Evolutionary conservation across 495 filamentous ascomycete genomes (phyloP).

Genomic region (Penicillium fimorum): DNA sequence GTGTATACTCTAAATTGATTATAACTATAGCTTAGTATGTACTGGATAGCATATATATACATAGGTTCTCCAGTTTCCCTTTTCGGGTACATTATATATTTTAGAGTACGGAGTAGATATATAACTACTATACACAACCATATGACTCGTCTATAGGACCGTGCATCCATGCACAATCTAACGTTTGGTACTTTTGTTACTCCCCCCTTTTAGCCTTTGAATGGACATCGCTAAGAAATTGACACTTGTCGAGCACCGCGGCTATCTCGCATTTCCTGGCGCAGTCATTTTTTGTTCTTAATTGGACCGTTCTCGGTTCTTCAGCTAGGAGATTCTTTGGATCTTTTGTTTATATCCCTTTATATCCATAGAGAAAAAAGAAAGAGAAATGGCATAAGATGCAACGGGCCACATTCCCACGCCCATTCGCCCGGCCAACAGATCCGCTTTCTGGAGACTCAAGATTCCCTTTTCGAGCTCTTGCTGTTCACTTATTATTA

Average conservation of each 20-base stretch:
- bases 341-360: not conserved
- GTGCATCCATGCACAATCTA: not conserved
- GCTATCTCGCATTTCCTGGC: slow-evolving; percentile 3
- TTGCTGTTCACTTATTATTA: slow-evolving; percentile 17
- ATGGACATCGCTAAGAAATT: not conserved
- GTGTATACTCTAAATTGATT: too few relatives aligned
- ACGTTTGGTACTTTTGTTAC: slow-evolving; percentile 9
- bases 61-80: too few relatives aligned
- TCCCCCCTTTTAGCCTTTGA: slow-evolving; percentile 4
- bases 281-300: not conserved
- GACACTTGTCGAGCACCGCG: not conserved
- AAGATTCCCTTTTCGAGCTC: slow-evolving; percentile 31
- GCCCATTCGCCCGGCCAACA: slow-evolving; percentile 10
- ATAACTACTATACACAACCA: too few relatives aligned
- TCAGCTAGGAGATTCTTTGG: too few relatives aligned
- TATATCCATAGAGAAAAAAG: not conserved
- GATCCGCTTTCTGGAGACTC: slow-evolving; percentile 30
- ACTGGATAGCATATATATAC: too few relatives aligned
- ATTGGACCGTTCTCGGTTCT: not conserved
- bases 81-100: too few relatives aligned
- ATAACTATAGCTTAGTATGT: too few relatives aligned
- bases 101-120: too few relatives aligned
- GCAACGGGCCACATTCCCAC: slow-evolving; percentile 14
- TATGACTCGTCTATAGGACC: not conserved
- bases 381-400: slow-evolving; percentile 1